phyloP scores from a whole-genome alignment of 2,329 filamentous ascomycete genomes.

The Podosphaera fusca region DNA sequence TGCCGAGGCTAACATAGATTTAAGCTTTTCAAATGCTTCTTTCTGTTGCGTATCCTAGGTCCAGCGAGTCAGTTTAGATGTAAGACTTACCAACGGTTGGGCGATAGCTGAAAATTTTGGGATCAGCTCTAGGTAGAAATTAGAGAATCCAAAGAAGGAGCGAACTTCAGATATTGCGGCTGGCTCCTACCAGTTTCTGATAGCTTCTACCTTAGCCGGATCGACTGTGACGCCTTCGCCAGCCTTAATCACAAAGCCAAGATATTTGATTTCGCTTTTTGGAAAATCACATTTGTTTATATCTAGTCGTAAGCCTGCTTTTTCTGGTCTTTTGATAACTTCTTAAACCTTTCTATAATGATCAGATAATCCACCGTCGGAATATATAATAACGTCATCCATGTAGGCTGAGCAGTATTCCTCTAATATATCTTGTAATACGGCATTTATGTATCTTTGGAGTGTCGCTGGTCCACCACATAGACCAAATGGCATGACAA shows the following conservation, averaged over 20 bases:
- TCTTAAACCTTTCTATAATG: constrained; percentile 2
- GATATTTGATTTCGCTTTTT: neutral
- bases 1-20: neutral
- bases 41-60: neutral
- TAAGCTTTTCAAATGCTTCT: neutral
- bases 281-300: neutral
- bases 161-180: neutral
- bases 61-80: neutral
- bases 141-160: neutral
- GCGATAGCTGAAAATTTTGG: neutral
- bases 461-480: neutral
- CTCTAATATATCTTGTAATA: neutral
- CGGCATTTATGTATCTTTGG: neutral
- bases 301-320: neutral
- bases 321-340: constrained; percentile 1
- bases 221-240: neutral
- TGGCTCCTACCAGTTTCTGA: neutral
- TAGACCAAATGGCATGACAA: neutral
- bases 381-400: neutral
- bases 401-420: constrained; percentile 1
- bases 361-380: neutral
- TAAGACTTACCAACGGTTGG: neutral
- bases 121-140: neutral
- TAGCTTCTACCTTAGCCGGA: neutral
- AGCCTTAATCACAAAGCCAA: neutral